Base-by-base conservation (phyloP, 2,329 filamentous ascomycete species). In the Clonostachys chloroleuca region DNA sequence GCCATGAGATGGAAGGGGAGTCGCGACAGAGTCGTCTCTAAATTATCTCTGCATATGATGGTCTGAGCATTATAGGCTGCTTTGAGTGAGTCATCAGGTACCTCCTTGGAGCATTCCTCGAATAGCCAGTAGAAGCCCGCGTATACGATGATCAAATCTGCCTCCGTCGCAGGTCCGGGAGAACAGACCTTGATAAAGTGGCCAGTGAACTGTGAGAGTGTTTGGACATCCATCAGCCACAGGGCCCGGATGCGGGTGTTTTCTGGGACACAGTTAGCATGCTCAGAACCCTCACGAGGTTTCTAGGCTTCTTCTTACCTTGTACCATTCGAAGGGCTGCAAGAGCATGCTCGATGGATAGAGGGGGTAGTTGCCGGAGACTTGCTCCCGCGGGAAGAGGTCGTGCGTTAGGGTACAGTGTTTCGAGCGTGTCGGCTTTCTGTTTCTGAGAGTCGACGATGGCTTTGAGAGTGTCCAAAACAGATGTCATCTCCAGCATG, bases 41-140 rank as follows among this genome's bases (percentile, higher is more conserved):
- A 51, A 9, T 54, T 58, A 0, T 49, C 49, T 5, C 51, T 48
- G 34, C 53, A 57, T 13, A 51, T 6, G 6, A 46, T 34, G 6
- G 54, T 49, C 9, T 56, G 51, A 7, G 42, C 42, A 3, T 41
- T 24, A n/a, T 44, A 53, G 14, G 54, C 44, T 2, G 40, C 34
- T 34, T 51, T 52, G 16, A 30, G 24, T 6, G 30, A 39, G 1
- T 18, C 39, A 5, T 48, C 39, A 12, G 55, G 42, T 5, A 24
- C 9, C 8, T 48, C 51, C 5, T 44, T 42, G 17, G 36, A n/a
- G 43, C 52, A 55, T 34, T 55, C 54, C 6, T 47, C 16, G 14
- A 57, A 57, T 4, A 55, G 44, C 51, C 51, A 56, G 42, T 54
- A 52, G 4, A 57, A 44, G 2, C 54, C 55, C 6, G 44, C 46